Evolutionary conservation across 495 filamentous ascomycete genomes (phyloP), one percentile per base, ranked within the genome.

Genomic region (Xylaria venustula): DNA sequence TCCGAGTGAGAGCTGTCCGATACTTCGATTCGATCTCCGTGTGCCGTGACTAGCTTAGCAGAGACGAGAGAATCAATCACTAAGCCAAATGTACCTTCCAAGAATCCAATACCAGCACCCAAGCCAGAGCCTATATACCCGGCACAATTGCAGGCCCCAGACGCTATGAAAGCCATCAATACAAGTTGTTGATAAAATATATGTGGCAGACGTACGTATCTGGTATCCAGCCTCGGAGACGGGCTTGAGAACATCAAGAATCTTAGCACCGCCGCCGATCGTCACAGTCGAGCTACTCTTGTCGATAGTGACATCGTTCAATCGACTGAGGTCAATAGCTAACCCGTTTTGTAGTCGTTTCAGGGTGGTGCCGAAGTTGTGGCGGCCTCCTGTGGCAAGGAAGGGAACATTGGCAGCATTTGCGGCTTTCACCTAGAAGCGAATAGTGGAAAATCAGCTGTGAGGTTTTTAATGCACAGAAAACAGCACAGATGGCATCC

Each of bases 101-200:
- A 58, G 17, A 25, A 46, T 4, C 77, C 75, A 2, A 77, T 34
- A n/a, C 77, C 78, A 14, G 62, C 79, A 12, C 80, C 79, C 23
- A 81, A 11, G 23, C 44, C 44, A 22, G 44, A 47, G 44, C 44
- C 44, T 11, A 47, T 47, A 26, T 47, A 47, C 17, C 44, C 44
- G 5, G 44, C 17, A 47, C 8, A 2, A n/a, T 47, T 47, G 14
- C 44, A 47, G 14, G 44, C 44, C 17, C 44, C 44, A 26, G 44
- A 47, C 7, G 44, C 44, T 47, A 26, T 2, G 44, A 26, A 47
- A 20, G n/a, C 6, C 12, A 30, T 60, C 9, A 61, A 41, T 41
- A 41, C 7, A 22, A 9, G 22, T 14, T 26, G 7, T 50, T 20
- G 6, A 22, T 1, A 14, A 6, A 44, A 19, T 7, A 47, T 47